Conservation (phyloP, 257 asterid genomes). For the Solanum chilense region DNA sequence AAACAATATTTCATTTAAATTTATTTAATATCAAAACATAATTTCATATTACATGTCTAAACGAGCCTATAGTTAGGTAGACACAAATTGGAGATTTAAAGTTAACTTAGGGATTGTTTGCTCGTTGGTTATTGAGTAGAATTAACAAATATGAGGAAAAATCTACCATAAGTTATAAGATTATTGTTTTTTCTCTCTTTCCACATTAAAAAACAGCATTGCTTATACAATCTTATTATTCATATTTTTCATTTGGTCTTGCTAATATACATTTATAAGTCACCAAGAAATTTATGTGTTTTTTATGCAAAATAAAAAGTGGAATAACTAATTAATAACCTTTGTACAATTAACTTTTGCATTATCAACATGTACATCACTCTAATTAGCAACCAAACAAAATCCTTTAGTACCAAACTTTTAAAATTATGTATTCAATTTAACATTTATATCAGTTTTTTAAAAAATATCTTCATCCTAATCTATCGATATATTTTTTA, state of each 20-base stretch:
- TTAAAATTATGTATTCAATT: neutral
- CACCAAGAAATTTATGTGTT: neutral
- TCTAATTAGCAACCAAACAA: neutral
- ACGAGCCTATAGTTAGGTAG: too few relatives aligned
- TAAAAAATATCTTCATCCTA: neutral
- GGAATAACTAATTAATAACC: neutral
- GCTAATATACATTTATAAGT: too few relatives aligned
- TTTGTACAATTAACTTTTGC: too few relatives aligned
- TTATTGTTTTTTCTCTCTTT: too few relatives aligned
- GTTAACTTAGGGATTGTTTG: neutral
- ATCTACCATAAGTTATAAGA: neutral
- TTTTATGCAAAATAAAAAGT: neutral
- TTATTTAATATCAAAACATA: neutral
- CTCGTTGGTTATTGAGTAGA: neutral
- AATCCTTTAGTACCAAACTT: rapidly evolving
- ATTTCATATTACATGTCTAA: too few relatives aligned
- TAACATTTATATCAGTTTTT: neutral
- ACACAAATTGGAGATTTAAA: neutral
- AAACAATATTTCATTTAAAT: too few relatives aligned
- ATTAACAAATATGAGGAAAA: neutral
- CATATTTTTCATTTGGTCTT: too few relatives aligned
- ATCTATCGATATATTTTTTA: neutral
- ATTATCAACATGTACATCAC: neutral
- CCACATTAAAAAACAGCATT: neutral
- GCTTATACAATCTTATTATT: neutral